Evolutionary conservation across 2,329 filamentous ascomycete genomes (phyloP).

Genomic region (Gnomoniopsis smithogilvyi): DNA sequence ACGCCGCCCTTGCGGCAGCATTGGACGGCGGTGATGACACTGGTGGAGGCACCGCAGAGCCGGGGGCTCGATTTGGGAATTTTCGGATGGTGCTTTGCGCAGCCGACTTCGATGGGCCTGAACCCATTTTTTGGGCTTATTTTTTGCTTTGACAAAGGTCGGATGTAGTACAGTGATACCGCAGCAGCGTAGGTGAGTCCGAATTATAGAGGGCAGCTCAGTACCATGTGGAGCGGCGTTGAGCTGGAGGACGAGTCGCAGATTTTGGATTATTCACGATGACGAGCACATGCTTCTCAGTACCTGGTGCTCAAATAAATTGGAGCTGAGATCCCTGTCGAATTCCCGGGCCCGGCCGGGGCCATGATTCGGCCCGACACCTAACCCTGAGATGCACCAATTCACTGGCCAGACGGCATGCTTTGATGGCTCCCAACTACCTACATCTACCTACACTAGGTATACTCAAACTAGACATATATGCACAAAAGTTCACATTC

Average conservation of each 20-base stretch:
- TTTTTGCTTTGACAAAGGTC: neutral
- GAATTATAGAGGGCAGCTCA: neutral
- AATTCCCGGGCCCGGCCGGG: neutral
- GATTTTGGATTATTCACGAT: neutral
- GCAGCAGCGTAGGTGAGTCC: too few relatives aligned
- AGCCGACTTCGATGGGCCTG: constrained; percentile 16
- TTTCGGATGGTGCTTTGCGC: constrained; percentile 19
- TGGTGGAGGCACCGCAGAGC: constrained; percentile 17
- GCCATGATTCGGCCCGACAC: too few relatives aligned
- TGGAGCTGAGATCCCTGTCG: constrained; percentile 3
- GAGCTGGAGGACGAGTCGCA: neutral
- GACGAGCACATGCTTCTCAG: constrained; percentile 12
- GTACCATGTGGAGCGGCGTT: neutral
- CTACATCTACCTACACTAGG: too few relatives aligned
- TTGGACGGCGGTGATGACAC: neutral
- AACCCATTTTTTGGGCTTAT: constrained; percentile 10
- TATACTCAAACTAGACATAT: neutral
- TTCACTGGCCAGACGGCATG: too few relatives aligned
- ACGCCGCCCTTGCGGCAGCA: neutral
- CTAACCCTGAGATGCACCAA: neutral
- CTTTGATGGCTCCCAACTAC: too few relatives aligned
- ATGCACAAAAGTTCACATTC: neutral
- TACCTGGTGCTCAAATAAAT: neutral
- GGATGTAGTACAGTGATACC: neutral
- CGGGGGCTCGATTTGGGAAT: constrained; percentile 26